phyloP scores from a whole-genome alignment of 768 basidiomycete genomes.

The Postia placenta region DNA sequence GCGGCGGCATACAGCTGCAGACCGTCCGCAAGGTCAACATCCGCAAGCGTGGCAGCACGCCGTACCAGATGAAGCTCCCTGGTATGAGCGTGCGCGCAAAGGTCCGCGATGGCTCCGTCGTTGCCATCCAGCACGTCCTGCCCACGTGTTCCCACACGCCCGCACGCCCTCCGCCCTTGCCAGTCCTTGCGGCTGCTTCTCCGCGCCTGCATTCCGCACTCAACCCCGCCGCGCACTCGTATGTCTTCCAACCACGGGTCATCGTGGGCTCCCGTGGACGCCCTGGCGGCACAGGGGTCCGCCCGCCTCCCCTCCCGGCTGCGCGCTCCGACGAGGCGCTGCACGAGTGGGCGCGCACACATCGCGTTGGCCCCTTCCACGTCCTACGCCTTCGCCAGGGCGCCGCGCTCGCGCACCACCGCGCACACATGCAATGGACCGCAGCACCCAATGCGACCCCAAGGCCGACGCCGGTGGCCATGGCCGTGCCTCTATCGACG shows the following conservation, averaged over 20 bases:
- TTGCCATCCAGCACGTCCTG: not conserved
- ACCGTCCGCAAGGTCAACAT: slow-evolving; percentile 8
- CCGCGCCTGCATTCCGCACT: not conserved
- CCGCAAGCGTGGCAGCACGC: slow-evolving; percentile 11
- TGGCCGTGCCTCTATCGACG: no score
- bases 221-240: not conserved
- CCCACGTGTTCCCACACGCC: not conserved
- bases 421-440: not conserved
- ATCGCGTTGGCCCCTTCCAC: not conserved
- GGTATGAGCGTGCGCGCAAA: slow-evolving; percentile 5
- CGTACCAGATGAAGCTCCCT: slow-evolving; percentile 13
- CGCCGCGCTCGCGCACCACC: no score
- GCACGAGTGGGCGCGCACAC: not conserved
- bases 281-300: not conserved
- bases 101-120: not conserved
- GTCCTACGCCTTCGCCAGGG: no score
- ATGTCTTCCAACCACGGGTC: no score
- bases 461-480: no score
- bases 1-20: slow-evolving; percentile 1
- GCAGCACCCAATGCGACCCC: no score
- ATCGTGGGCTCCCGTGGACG: no score
- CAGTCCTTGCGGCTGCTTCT: no score
- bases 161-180: not conserved
- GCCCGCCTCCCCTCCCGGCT: not conserved
- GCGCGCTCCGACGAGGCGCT: not conserved